phyloP scores from a whole-genome alignment of 2,329 filamentous ascomycete species.

The Clonostachys rosea region DNA sequence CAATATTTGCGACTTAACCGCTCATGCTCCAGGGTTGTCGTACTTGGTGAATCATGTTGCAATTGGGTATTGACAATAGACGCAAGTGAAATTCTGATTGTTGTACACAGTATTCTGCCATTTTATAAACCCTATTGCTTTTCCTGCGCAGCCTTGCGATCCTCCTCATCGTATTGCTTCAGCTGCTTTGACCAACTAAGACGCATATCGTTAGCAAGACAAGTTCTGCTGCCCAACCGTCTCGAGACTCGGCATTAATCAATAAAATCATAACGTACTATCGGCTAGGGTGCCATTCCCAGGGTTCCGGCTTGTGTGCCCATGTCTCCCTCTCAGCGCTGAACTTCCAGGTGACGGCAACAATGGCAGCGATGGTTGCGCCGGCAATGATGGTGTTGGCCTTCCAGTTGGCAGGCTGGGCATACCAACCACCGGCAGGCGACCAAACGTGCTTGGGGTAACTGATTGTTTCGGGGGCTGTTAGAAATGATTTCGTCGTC shows the following conservation, averaged over 20 bases:
- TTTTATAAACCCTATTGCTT: conserved; percentile 9
- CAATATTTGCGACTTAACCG: too few relatives aligned
- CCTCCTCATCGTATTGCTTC: conserved; percentile 38
- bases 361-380: conserved; percentile 63
- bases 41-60: too few relatives aligned
- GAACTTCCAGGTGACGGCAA: conserved; percentile 63
- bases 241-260: background rate
- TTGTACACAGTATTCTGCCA: conserved; percentile 10
- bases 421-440: conserved; percentile 95
- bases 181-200: conserved; percentile 39
- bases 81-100: conserved; percentile 6
- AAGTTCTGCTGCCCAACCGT: conserved; percentile 1
- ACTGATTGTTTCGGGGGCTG: conserved; percentile 37
- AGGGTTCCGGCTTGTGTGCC: conserved; percentile 70
- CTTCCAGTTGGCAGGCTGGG: conserved; percentile 93
- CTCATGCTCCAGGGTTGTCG: too few relatives aligned
- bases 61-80: background rate
- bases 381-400: conserved; percentile 79
- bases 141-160: conserved; percentile 24
- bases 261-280: conserved; percentile 50
- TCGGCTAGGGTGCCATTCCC: conserved; percentile 79
- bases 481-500: conserved; percentile 9
- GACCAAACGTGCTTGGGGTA: conserved; percentile 99
- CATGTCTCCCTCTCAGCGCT: conserved; percentile 72
- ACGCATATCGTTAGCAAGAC: conserved; percentile 11